Percentiles rank a stretch among this genome's conserved stretches.
Evolutionary conservation across 1,284 basidiomycete species (phyloP).

Genomic region (Trametes polyzona): DNA sequence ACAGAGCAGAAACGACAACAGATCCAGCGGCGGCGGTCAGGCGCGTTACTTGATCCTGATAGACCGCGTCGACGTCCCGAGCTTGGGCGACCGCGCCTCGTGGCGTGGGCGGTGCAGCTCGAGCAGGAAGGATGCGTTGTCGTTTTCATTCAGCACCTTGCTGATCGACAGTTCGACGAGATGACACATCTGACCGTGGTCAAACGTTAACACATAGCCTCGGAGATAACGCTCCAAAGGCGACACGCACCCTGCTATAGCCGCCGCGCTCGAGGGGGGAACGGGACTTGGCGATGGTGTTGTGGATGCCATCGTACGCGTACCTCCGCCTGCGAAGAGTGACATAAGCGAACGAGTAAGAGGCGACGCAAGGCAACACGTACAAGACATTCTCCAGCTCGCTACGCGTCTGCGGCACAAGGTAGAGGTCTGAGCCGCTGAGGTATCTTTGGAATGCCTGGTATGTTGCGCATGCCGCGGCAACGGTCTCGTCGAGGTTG

Average conservation of each 20-base stretch:
- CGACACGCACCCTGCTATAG: conserved; percentile 68
- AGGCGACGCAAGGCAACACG: conserved; percentile 34
- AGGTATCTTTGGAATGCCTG: conserved; percentile 45
- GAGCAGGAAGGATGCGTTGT: conserved; percentile 67
- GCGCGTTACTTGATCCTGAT: conserved; percentile 36
- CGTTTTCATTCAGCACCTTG: conserved; percentile 65
- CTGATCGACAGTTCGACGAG: conserved; percentile 71
- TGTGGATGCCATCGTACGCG: conserved; percentile 78
- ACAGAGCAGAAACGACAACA: conserved; percentile 12
- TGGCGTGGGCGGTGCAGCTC: conserved; percentile 52
- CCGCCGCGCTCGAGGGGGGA: conserved; percentile 67
- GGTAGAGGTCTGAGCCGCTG: conserved; percentile 60
- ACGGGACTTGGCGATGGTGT: conserved; percentile 71
- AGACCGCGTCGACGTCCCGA: conserved; percentile 30
- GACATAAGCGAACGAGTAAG: conserved; percentile 16
- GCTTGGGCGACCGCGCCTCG: conserved; percentile 22
- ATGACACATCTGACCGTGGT: conserved; percentile 58
- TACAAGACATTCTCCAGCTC: conserved; percentile 77
- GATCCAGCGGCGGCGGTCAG: not conserved
- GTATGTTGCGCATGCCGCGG: conserved; percentile 63
- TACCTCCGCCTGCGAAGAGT: conserved; percentile 59
- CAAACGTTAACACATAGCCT: not conserved
- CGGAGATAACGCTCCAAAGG: not conserved
- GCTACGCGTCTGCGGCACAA: conserved; percentile 61
- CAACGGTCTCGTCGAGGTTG: conserved; percentile 70